These are phyloP conservation scores for Coemansia sp. DNA, from an alignment of 192 early-diverging fungal species.

Conservation along the genomic window DNA sequence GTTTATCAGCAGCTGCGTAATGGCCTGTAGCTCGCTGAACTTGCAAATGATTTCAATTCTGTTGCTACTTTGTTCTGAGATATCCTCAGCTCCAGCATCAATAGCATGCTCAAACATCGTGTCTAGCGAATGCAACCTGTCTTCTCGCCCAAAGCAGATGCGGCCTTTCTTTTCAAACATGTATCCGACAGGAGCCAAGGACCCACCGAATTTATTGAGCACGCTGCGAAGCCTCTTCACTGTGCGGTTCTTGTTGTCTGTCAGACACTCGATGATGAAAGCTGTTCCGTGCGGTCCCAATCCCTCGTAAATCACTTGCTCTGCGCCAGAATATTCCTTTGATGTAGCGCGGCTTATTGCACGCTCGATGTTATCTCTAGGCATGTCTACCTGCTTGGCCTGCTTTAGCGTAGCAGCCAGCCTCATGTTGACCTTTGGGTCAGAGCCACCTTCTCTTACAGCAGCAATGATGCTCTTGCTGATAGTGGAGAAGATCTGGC, in stretches of 20 bases:
- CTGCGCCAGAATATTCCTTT: slow-evolving; percentile 54
- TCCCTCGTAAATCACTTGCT: slow-evolving; percentile 65
- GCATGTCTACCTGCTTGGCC: slow-evolving; percentile 63
- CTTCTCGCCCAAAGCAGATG: slow-evolving; percentile 56
- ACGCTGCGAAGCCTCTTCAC: slow-evolving; percentile 63
- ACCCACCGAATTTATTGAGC: slow-evolving; percentile 59
- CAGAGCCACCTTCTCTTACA: slow-evolving; percentile 62
- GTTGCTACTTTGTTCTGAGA: slow-evolving; percentile 52
- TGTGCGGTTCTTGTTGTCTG: slow-evolving; percentile 65
- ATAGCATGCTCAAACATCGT: slow-evolving; percentile 62
- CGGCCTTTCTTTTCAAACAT: slow-evolving; percentile 68
- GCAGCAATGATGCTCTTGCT: slow-evolving; percentile 64
- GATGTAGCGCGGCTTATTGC: slow-evolving; percentile 63
- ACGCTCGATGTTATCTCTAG: slow-evolving; percentile 70
- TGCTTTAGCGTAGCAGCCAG: slow-evolving; percentile 60
- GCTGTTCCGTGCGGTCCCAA: slow-evolving; percentile 62
- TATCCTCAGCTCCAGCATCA: slow-evolving; percentile 63
- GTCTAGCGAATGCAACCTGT: slow-evolving; percentile 53
- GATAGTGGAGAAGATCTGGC: slow-evolving; percentile 58
- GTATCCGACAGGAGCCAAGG: slow-evolving; percentile 63
- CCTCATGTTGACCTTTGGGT: slow-evolving; percentile 60
- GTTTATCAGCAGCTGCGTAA: slow-evolving; percentile 51
- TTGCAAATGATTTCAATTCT: slow-evolving; percentile 61
- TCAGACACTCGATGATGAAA: slow-evolving; percentile 61
- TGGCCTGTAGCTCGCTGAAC: slow-evolving; percentile 51